phyloP scores from a whole-genome alignment of 768 basidiomycete genomes.

The Lactarius indigo region DNA sequence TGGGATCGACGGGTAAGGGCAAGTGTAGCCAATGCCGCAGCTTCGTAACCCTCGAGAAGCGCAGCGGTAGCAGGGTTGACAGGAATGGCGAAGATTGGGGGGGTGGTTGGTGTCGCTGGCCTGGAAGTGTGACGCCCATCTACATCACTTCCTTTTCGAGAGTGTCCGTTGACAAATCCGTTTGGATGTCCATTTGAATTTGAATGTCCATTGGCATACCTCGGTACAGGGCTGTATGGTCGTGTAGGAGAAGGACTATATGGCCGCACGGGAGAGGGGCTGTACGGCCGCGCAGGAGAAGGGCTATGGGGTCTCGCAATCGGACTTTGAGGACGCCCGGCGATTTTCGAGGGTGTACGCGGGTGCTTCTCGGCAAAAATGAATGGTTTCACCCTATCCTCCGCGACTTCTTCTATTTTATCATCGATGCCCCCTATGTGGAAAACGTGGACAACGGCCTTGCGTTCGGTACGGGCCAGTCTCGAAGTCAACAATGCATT shows the following conservation, averaged over 20 bases:
- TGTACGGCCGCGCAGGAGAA: background rate
- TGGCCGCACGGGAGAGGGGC: background rate
- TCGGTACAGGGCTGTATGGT: slow-evolving; percentile 14
- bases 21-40: slow-evolving; percentile 62
- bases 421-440: slow-evolving; percentile 44
- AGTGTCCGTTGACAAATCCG: slow-evolving; percentile 33
- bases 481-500: slow-evolving; percentile 84
- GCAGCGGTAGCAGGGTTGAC: slow-evolving; percentile 27
- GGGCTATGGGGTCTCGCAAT: background rate
- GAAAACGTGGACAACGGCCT: slow-evolving; percentile 85
- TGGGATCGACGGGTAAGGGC: slow-evolving; percentile 58
- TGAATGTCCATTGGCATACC: slow-evolving; percentile 22
- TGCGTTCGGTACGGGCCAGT: slow-evolving; percentile 64
- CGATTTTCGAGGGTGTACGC: slow-evolving; percentile 25
- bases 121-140: slow-evolving; percentile 29
- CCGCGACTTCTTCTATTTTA: slow-evolving; percentile 48
- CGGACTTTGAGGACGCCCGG: background rate
- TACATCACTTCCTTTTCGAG: slow-evolving; percentile 28
- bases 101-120: slow-evolving; percentile 24
- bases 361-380: slow-evolving; percentile 44
- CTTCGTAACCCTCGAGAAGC: slow-evolving; percentile 61
- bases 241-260: slow-evolving; percentile 10
- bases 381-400: slow-evolving; percentile 59
- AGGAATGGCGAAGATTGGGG: slow-evolving; percentile 21
- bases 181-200: slow-evolving; percentile 38